These are phyloP conservation scores for Lasiosphaeris hirsuta DNA, from an alignment of 495 filamentous ascomycete species.

Conservation along the genomic window DNA sequence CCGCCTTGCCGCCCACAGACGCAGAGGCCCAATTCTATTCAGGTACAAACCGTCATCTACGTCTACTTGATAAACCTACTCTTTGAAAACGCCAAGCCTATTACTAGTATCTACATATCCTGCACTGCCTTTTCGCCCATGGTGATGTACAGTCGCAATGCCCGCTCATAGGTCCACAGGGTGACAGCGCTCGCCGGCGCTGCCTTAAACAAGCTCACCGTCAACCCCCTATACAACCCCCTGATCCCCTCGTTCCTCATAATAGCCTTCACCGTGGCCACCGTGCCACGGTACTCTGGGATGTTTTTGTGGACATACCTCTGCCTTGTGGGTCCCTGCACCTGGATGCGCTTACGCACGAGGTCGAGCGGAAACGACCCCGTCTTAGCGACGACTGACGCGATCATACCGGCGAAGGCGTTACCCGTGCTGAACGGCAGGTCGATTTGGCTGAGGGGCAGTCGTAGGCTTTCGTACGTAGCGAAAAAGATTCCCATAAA, in stretches of 20 bases:
- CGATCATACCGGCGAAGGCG: conserved; percentile 74
- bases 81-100: not conserved
- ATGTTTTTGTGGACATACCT: conserved; percentile 85
- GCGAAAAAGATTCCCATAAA: conserved; percentile 97
- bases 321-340: conserved; percentile 81
- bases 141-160: conserved; percentile 55
- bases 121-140: conserved; percentile 22
- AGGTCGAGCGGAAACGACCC: conserved; percentile 92
- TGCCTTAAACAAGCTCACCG: conserved; percentile 87
- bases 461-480: conserved; percentile 71
- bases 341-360: conserved; percentile 87
- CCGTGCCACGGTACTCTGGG: conserved; percentile 72
- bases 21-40: not conserved
- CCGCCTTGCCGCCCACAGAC: too few relatives aligned
- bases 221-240: conserved; percentile 84
- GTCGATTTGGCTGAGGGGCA: conserved; percentile 48
- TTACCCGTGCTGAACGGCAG: conserved; percentile 74
- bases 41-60: not conserved
- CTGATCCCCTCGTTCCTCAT: conserved; percentile 67
- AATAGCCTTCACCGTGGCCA: conserved; percentile 62
- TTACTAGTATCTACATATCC: conserved; percentile 3
- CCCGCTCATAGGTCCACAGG: conserved; percentile 96
- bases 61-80: too few relatives aligned
- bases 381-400: conserved; percentile 79
- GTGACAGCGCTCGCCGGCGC: conserved; percentile 93